Percentiles rank a stretch among this genome's conserved stretches.
Evolutionary conservation across 2,329 filamentous ascomycete species (phyloP).

Genomic region (Aureobasidium sp.): DNA sequence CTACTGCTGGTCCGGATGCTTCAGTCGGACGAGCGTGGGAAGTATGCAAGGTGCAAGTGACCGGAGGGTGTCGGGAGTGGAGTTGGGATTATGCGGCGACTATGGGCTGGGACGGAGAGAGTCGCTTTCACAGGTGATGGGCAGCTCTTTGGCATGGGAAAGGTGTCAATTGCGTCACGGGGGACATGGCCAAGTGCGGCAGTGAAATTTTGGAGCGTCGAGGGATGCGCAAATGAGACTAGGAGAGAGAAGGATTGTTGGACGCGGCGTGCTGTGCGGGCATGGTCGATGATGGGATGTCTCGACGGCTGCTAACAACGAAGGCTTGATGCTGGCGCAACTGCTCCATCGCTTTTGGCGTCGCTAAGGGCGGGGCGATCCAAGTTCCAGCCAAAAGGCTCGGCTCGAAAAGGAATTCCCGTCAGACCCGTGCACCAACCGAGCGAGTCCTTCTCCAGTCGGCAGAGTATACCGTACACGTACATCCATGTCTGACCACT

Average conservation of each 20-base stretch:
- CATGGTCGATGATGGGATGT: constrained; percentile 10
- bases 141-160: neutral
- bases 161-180: constrained; percentile 10
- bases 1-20: too few species aligned
- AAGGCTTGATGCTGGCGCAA: constrained; percentile 8
- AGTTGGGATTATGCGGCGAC: neutral
- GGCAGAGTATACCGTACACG: neutral
- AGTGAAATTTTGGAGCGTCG: neutral
- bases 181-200: constrained; percentile 4
- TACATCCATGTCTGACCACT: neutral
- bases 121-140: neutral
- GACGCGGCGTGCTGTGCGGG: neutral
- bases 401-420: constrained; percentile 11
- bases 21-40: neutral
- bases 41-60: neutral
- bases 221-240: neutral
- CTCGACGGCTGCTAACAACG: constrained; percentile 14
- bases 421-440: neutral
- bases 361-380: constrained; percentile 11
- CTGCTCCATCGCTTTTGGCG: constrained; percentile 9
- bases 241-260: constrained; percentile 6
- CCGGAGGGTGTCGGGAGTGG: neutral
- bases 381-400: constrained; percentile 8
- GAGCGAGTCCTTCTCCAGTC: neutral
- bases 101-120: neutral